Conservation (phyloP, 306 rosid species). For the Gastrolobium villosum region DNA sequence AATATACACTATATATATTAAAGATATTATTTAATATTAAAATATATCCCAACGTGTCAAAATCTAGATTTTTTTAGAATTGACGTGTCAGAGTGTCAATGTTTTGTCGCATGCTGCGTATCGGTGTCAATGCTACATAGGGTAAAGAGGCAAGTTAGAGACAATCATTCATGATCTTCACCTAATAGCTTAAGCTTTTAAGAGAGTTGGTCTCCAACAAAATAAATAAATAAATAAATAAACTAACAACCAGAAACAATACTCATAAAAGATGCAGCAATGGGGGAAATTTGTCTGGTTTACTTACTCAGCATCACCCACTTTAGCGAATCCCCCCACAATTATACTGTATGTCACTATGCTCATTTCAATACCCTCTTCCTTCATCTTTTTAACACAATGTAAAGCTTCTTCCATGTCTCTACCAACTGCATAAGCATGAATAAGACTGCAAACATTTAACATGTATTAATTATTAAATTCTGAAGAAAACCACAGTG, state of each 20-base stretch:
- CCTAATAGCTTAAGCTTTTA: conserved; percentile 11
- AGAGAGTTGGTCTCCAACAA: not conserved
- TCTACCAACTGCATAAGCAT: conserved; percentile 99
- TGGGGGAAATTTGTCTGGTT: conserved; percentile 26
- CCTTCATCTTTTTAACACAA: conserved; percentile 94
- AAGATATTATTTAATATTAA: too few relatives aligned
- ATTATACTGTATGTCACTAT: conserved; percentile 94
- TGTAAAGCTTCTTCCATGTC: conserved; percentile 98
- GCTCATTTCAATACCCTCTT: conserved; percentile 86
- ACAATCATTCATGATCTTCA: conserved; percentile 9
- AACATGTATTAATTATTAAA: conserved; percentile 50
- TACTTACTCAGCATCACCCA: conserved; percentile 86
- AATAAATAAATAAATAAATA: not conserved
- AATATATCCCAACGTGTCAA: too few relatives aligned
- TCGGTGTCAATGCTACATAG: too few relatives aligned
- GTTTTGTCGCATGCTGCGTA: too few relatives aligned
- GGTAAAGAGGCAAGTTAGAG: not conserved
- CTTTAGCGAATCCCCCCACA: conserved; percentile 88
- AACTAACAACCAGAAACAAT: conserved; percentile 33
- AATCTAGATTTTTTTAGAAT: too few relatives aligned
- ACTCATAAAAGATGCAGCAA: conserved; percentile 4
- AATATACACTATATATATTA: too few relatives aligned
- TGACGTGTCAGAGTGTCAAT: too few relatives aligned
- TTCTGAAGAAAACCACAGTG: conserved; percentile 35
- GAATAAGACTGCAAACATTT: conserved; percentile 91